Evolutionary conservation across 352 stramenopile species (phyloP).

Genomic region (Phytophthora capsici): DNA sequence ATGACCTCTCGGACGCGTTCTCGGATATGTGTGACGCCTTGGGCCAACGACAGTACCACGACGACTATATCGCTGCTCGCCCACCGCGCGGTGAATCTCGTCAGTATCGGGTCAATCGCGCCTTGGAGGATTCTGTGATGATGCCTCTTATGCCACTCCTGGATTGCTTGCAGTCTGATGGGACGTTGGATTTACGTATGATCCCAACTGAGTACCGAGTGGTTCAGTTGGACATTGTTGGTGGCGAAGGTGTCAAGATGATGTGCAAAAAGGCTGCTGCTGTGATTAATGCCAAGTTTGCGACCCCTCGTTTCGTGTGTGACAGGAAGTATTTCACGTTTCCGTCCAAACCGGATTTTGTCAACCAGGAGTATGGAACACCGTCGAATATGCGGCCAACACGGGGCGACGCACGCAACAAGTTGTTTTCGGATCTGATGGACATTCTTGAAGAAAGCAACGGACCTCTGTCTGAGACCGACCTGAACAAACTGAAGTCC

Average conservation of each 20-base stretch:
- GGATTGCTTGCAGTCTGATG: slow-evolving; percentile 35
- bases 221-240: not conserved
- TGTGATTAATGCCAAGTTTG: slow-evolving; percentile 33
- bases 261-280: slow-evolving; percentile 14
- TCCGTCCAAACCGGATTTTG: slow-evolving; percentile 22
- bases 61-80: slow-evolving; percentile 28
- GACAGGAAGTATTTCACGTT: slow-evolving; percentile 22
- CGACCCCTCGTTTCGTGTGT: slow-evolving; percentile 5
- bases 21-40: slow-evolving; percentile 38
- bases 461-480: slow-evolving; percentile 4
- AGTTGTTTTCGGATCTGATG: slow-evolving; percentile 27
- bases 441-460: slow-evolving; percentile 17
- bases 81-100: slow-evolving; percentile 10
- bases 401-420: not conserved
- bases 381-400: not conserved
- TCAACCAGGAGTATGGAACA: slow-evolving; percentile 24
- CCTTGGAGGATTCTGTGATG: slow-evolving; percentile 35
- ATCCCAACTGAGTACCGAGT: slow-evolving; percentile 1
- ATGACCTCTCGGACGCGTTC: slow-evolving; percentile 41
- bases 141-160: slow-evolving; percentile 31
- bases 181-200: slow-evolving; percentile 9
- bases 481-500: slow-evolving; percentile 13
- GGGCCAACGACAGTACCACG: slow-evolving; percentile 15
- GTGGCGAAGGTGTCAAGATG: slow-evolving; percentile 6
- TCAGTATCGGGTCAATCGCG: slow-evolving; percentile 28